Evolutionary conservation across 2,329 filamentous ascomycete species (phyloP).

Genomic region (Endocalyx cinctus): DNA sequence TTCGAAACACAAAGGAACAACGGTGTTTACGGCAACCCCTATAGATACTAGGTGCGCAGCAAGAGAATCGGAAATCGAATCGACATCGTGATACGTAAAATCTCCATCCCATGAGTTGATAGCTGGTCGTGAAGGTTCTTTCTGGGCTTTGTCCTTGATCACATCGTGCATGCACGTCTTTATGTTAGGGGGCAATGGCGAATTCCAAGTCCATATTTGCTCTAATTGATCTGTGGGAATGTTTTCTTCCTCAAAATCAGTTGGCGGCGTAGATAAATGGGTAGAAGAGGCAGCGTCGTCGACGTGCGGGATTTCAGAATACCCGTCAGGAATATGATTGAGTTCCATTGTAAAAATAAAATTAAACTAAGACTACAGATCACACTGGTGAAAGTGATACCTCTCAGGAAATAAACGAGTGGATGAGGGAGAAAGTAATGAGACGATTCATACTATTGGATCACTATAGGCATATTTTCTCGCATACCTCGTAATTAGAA

Average conservation of each 20-base stretch:
- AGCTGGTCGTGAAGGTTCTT: conserved; percentile 35
- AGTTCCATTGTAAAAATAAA: conserved; percentile 12
- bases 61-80: conserved; percentile 36
- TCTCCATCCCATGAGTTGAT: conserved; percentile 47
- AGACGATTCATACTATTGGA: too few relatives aligned
- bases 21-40: conserved; percentile 35
- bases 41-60: conserved; percentile 33
- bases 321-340: conserved; percentile 7
- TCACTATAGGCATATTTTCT: too few relatives aligned
- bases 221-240: conserved; percentile 32
- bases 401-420: too few relatives aligned
- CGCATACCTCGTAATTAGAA: too few relatives aligned
- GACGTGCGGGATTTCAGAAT: conserved; percentile 12
- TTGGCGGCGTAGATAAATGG: conserved; percentile 22
- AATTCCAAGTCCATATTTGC: conserved; percentile 44
- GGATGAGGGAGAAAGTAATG: too few relatives aligned
- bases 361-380: too few relatives aligned
- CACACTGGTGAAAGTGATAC: too few relatives aligned
- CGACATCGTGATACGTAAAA: conserved; percentile 42
- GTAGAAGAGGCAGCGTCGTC: conserved; percentile 17
- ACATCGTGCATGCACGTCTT: conserved; percentile 43
- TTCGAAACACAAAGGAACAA: conserved; percentile 47
- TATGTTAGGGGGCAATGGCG: conserved; percentile 34
- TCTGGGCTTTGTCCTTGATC: conserved; percentile 33
- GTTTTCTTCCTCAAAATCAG: conserved; percentile 22